These are phyloP conservation scores for Magnolia sinica DNA, from an alignment of 164 flowering plant genomes.

Conservation along the genomic window DNA sequence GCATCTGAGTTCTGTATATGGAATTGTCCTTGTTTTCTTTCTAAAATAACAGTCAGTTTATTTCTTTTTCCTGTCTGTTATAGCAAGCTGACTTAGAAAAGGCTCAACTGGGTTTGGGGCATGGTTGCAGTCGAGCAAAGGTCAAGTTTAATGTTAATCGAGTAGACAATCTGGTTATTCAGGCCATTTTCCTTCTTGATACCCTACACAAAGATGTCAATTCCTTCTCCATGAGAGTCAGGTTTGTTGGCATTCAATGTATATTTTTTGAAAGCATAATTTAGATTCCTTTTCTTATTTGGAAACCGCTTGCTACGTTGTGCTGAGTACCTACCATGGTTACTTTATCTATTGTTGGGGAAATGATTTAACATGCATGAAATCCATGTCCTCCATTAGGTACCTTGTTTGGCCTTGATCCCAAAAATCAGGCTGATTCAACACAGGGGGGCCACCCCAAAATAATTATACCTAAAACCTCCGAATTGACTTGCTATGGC, in stretches of 20 bases:
- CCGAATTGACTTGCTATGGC: no score
- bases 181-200: constrained; percentile 93
- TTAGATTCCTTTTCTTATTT: no score
- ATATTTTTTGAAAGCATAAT: no score
- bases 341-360: no score
- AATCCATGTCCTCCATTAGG: no score
- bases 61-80: background rate
- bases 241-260: constrained; percentile 38
- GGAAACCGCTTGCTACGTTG: no score
- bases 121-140: constrained; percentile 97
- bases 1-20: background rate
- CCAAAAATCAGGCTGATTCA: no score
- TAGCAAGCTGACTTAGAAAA: constrained; percentile 85
- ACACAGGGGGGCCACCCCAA: no score
- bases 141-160: constrained; percentile 98
- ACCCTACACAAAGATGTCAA: constrained; percentile 96
- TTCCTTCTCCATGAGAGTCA: constrained; percentile 95
- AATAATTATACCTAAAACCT: no score
- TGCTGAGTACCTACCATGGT: no score
- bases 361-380: no score
- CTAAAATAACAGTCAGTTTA: background rate
- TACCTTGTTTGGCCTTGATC: no score
- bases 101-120: constrained; percentile 92
- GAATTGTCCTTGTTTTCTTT: background rate
- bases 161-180: constrained; percentile 97